A percentile compares a stretch with the other conserved stretches of the same genome.
phyloP scores from a whole-genome alignment of 352 stramenopile species.

The Pythium volutum region DNA sequence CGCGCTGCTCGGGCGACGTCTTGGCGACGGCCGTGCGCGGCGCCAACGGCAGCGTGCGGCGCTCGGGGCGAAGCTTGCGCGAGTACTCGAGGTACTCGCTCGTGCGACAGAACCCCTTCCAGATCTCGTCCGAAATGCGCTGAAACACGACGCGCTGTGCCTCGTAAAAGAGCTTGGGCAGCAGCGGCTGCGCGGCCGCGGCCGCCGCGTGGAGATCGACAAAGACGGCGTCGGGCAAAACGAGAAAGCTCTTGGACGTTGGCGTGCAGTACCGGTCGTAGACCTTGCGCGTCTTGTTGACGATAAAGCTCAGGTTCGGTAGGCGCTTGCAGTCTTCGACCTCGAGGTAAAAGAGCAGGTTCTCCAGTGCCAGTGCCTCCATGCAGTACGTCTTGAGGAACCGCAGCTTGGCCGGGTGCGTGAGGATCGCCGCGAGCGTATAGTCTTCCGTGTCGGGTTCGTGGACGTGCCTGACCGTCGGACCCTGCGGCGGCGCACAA shows the following conservation, averaged over 20 bases:
- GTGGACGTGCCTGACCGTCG: slow-evolving; percentile 18
- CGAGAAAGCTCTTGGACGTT: slow-evolving; percentile 47
- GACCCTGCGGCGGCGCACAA: slow-evolving; percentile 33
- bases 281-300: slow-evolving; percentile 71
- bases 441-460: slow-evolving; percentile 44
- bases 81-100: slow-evolving; percentile 71
- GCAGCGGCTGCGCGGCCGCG: slow-evolving; percentile 38
- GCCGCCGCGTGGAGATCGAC: slow-evolving; percentile 46
- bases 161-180: slow-evolving; percentile 74
- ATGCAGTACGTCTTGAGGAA: slow-evolving; percentile 89
- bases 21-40: slow-evolving; percentile 20
- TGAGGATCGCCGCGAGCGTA: slow-evolving; percentile 57
- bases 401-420: slow-evolving; percentile 67
- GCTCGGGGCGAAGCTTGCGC: slow-evolving; percentile 31
- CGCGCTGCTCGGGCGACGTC: slow-evolving; percentile 38
- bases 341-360: slow-evolving; percentile 82
- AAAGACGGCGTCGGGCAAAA: slow-evolving; percentile 32
- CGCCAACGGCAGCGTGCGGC: slow-evolving; percentile 3
- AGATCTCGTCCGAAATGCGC: slow-evolving; percentile 68
- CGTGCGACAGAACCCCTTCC: slow-evolving; percentile 63
- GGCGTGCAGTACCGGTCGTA: slow-evolving; percentile 73
- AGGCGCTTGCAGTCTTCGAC: slow-evolving; percentile 84
- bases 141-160: slow-evolving; percentile 53
- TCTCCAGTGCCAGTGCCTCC: slow-evolving; percentile 76
- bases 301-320: slow-evolving; percentile 78